Evolutionary conservation across 305 asterid species (phyloP).

Genomic region (Solanum aculeatissimum): DNA sequence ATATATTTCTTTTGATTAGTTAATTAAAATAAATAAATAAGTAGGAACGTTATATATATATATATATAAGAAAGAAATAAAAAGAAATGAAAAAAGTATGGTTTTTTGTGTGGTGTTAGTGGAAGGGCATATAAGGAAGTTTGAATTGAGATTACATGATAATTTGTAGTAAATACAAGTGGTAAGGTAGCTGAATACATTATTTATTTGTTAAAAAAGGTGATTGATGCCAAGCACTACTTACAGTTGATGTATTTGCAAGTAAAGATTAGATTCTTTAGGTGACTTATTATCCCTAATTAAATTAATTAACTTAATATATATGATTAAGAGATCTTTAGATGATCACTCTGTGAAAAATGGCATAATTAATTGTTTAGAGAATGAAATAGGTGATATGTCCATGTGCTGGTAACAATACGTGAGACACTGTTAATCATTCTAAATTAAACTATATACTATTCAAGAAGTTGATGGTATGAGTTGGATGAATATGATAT

Average conservation of each 20-base stretch:
- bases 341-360: slow-evolving; percentile 4
- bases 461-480: slow-evolving; percentile 6
- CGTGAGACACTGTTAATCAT: slow-evolving; percentile 4
- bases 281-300: neutral
- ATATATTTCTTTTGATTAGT: no score
- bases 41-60: no score
- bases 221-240: slow-evolving; percentile 3
- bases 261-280: slow-evolving; percentile 24
- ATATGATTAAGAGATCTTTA: slow-evolving; percentile 9
- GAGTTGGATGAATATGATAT: slow-evolving; percentile 35
- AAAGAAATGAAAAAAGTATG: no score
- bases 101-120: neutral
- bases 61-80: no score
- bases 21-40: no score
- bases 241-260: slow-evolving; percentile 8
- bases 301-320: neutral
- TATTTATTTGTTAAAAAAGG: neutral
- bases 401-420: neutral
- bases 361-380: neutral
- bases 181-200: neutral
- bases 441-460: slow-evolving; percentile 1
- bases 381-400: slow-evolving; percentile 4
- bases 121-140: neutral
- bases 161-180: neutral
- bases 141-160: neutral